A percentile compares a stretch with the other conserved stretches of the same genome.
These are phyloP conservation scores for Citrus medica DNA, from an alignment of 345 rosid genomes.

Conservation along the genomic window DNA sequence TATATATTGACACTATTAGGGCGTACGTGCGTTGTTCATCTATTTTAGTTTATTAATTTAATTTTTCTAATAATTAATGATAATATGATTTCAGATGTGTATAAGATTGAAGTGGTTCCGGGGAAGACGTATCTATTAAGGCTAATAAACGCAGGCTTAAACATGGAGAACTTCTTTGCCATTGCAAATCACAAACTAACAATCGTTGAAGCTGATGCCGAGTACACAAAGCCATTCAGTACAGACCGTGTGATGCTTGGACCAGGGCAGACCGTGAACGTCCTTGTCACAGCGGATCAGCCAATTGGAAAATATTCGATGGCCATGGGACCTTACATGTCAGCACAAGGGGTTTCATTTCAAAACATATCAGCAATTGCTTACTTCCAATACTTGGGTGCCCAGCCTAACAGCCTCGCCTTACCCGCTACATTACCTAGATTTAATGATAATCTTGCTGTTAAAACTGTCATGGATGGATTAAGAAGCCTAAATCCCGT, in stretches of 20 bases:
- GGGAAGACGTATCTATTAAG: slow-evolving; percentile 73
- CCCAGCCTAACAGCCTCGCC: slow-evolving; percentile 39
- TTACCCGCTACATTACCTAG: slow-evolving; percentile 66
- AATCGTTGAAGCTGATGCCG: slow-evolving; percentile 81
- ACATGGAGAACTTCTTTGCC: slow-evolving; percentile 78
- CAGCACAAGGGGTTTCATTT: slow-evolving; percentile 53
- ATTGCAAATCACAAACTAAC: slow-evolving; percentile 76
- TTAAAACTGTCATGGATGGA: slow-evolving; percentile 77
- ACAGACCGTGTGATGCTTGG: slow-evolving; percentile 76
- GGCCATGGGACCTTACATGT: slow-evolving; percentile 81
- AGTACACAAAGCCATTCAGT: slow-evolving; percentile 70
- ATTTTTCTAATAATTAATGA: background rate
- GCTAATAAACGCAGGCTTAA: slow-evolving; percentile 72
- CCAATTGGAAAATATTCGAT: slow-evolving; percentile 65
- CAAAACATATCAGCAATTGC: slow-evolving; percentile 63
- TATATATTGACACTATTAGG: background rate
- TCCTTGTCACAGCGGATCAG: slow-evolving; percentile 80
- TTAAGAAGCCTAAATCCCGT: slow-evolving; percentile 50
- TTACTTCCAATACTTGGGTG: slow-evolving; percentile 61
- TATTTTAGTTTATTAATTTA: too few species aligned
- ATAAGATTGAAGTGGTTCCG: slow-evolving; percentile 53
- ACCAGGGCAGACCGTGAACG: slow-evolving; percentile 86
- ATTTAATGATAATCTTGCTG: slow-evolving; percentile 65
- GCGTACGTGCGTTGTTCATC: background rate
- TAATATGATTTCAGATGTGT: slow-evolving; percentile 50